Conservation (phyloP, 2,329 filamentous ascomycete species). For the Phialocephala subalpina region DNA sequence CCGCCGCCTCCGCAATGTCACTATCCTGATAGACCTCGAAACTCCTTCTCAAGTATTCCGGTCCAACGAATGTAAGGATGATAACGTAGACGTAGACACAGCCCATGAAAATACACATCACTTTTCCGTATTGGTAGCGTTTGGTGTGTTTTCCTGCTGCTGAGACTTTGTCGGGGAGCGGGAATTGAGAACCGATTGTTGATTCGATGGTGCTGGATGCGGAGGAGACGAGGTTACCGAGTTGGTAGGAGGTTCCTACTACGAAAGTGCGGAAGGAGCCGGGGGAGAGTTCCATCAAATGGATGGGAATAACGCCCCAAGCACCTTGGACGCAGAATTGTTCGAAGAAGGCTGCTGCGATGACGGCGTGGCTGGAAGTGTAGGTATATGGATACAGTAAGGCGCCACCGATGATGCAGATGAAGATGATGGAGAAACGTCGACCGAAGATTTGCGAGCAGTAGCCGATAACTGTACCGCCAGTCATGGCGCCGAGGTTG, state of each 20-base stretch:
- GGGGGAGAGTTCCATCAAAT: constrained; percentile 77
- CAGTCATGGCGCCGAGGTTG: constrained; percentile 74
- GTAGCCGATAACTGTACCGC: constrained; percentile 74
- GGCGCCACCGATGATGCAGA: constrained; percentile 73
- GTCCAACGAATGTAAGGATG: constrained; percentile 47
- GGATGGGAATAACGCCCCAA: constrained; percentile 78
- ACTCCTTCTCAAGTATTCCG: constrained; percentile 54
- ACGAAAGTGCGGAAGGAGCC: constrained; percentile 75
- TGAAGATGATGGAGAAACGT: constrained; percentile 71
- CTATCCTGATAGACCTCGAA: constrained; percentile 56
- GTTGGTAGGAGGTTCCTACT: constrained; percentile 75
- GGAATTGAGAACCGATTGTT: constrained; percentile 77
- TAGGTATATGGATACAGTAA: constrained; percentile 87
- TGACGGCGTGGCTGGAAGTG: constrained; percentile 66
- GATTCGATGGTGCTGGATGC: constrained; percentile 82
- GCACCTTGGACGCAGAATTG: constrained; percentile 82
- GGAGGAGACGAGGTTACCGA: constrained; percentile 78
- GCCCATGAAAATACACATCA: constrained; percentile 91
- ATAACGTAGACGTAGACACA: constrained; percentile 37
- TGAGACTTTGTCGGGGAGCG: constrained; percentile 55
- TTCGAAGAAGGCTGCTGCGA: constrained; percentile 85
- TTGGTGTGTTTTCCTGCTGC: constrained; percentile 51
- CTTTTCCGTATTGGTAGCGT: constrained; percentile 79
- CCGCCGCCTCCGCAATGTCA: constrained; percentile 53
- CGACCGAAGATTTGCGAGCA: constrained; percentile 74